A percentile compares a stretch with the other conserved stretches of the same genome.
Evolutionary conservation across 2,329 filamentous ascomycete species (phyloP).

Genomic region (Macrophomina pseudophaseolina): DNA sequence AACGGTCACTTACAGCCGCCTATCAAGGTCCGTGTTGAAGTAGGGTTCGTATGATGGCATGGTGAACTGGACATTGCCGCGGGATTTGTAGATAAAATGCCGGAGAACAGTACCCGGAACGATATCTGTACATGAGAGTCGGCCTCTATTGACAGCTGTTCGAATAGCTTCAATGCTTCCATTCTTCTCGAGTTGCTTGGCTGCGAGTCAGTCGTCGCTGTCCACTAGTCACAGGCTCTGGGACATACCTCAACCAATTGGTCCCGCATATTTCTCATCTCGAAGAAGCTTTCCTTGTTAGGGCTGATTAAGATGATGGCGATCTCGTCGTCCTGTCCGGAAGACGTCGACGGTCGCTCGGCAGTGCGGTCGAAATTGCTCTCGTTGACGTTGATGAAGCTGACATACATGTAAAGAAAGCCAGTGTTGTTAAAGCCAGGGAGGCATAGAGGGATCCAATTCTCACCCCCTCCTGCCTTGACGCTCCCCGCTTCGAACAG

Average conservation of each 20-base stretch:
- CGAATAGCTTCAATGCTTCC: conserved; percentile 77
- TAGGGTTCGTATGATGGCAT: conserved; percentile 81
- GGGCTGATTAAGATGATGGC: conserved; percentile 91
- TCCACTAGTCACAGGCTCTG: not conserved
- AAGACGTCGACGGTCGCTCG: conserved; percentile 44
- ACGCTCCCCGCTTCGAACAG: conserved; percentile 93
- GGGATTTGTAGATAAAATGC: conserved; percentile 96
- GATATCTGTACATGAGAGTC: conserved; percentile 74
- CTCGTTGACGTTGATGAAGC: conserved; percentile 75
- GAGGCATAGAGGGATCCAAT: conserved; percentile 95
- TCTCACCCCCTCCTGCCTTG: conserved; percentile 91
- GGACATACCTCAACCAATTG: conserved; percentile 60
- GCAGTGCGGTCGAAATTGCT: conserved; percentile 50
- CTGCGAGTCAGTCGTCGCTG: conserved; percentile 41
- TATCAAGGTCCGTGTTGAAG: conserved; percentile 65
- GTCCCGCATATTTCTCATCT: conserved; percentile 75
- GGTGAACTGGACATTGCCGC: conserved; percentile 91
- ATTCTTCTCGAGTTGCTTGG: conserved; percentile 71
- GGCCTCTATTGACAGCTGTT: conserved; percentile 70
- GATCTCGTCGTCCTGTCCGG: conserved; percentile 68
- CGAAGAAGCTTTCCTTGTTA: conserved; percentile 92
- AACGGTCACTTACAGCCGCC: conserved; percentile 59
- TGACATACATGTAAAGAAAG: conserved; percentile 99
- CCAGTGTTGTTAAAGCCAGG: conserved; percentile 97
- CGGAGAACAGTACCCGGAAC: conserved; percentile 79